Evolutionary conservation across 108 stramenopile species (phyloP).

Genomic region (Cyclotella kingstonii): DNA sequence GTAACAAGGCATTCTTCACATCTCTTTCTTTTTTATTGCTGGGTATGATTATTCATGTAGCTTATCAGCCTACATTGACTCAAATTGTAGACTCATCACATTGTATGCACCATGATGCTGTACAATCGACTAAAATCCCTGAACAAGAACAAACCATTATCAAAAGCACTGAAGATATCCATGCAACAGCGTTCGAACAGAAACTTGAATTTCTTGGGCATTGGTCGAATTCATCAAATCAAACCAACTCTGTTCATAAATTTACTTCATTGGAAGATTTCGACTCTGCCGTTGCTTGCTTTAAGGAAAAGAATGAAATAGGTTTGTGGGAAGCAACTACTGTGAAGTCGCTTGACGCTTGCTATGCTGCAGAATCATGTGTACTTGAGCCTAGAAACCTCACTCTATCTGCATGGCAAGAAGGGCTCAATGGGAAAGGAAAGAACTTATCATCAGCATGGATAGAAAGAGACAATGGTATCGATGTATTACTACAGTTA

Average conservation of each 20-base stretch:
- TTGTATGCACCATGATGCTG: too few relatives aligned
- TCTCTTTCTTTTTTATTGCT: background rate
- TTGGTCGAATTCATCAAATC: conserved; percentile 1
- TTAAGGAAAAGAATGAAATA: conserved; percentile 2
- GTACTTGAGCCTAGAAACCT: too few relatives aligned
- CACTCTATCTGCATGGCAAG: too few relatives aligned
- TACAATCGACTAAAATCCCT: too few relatives aligned
- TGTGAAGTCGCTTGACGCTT: background rate
- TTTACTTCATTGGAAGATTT: conserved; percentile 21
- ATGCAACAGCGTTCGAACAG: background rate
- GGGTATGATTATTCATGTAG: background rate
- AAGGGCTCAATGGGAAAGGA: too few relatives aligned
- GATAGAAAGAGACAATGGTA: background rate
- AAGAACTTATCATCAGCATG: too few relatives aligned
- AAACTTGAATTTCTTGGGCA: conserved; percentile 12
- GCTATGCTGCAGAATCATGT: too few relatives aligned
- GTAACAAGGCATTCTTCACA: background rate
- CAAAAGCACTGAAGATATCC: too few relatives aligned
- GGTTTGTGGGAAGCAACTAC: background rate
- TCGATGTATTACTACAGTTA: conserved; percentile 18
- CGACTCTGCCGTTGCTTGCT: conserved; percentile 10
- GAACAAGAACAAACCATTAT: too few relatives aligned
- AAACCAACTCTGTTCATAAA: background rate
- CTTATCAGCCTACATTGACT: conserved; percentile 28
- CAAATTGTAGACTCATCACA: too few relatives aligned